Base-by-base conservation (phyloP, 2,329 filamentous ascomycete genomes). In the Celoporthe dispersa region DNA sequence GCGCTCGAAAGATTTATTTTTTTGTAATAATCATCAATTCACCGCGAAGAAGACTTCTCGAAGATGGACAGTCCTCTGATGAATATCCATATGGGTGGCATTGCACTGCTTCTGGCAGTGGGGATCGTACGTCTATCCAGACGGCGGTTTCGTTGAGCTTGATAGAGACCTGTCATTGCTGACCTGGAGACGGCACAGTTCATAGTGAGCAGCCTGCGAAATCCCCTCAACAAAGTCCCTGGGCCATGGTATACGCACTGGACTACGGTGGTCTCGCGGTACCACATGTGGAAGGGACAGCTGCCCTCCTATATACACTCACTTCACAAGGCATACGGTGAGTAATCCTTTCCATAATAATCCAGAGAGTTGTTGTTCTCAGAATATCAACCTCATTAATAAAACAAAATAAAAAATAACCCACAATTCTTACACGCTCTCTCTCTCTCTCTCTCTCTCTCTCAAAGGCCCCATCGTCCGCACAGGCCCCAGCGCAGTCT, bases 51-150 rank as follows among this genome's bases (percentile, higher is more conserved):
- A 7, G 25, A 31, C 9, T 7, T 31, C 5, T 14, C 2, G 25
- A 81, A 82, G 11, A 78, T 79, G 70, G 81, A 83, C 72, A 79
- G 82, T 71, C 83, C 83, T 64, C 73, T 78, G 4, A 22, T 33
- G 7, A 33, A 14, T 9, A 9, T 37, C 12, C 33, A 39, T 12
- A 33, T 61, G 7, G 59, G 59, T 6, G 59, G 59, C 3, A 9
- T 61, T 22, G 59, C 35, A 12, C n/a, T 61, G 59, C 59, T 61
- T 25, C 35, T 61, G 3, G 33, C 53, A 19, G 53, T 57, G 12
- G 53, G 53, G 8, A 31, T 37, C 39, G 59, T 61, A 39, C 3
- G 31, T 39, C 0, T 14, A 33, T 35, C 3, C 2, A 61, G 4
- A 11, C 22, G 22, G 22, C n/a, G 8, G 11, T 48, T n/a, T 22